Base-by-base conservation (phyloP, 1,139 yeast genomes). In the Kodamaea plutei region DNA sequence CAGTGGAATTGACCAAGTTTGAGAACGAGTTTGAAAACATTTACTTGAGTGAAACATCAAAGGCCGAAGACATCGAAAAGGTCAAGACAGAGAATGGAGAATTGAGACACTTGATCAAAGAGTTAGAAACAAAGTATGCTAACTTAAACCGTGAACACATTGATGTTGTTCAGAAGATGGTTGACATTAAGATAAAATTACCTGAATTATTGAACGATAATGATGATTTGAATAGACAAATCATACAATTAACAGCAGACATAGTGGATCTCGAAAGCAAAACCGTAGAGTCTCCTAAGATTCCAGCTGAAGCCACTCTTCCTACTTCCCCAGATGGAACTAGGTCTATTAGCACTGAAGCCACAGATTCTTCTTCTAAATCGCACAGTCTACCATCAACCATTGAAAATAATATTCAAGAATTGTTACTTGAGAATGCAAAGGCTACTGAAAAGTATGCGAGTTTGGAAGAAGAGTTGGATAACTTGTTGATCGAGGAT, bases 131-230 rank as follows among this genome's bases (percentile, higher is more conserved):
- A 17, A 73, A 79, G 23, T 80, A 81, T 45, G 76, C 84, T 1
- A 59, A 67, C 7, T 64, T 91, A 38, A 88, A 85, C 47, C 71
- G 78, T 38, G 96, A 89, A 50, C 96, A 91, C 54, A 52, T 66
- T 12, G 61, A 51, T 17, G 49, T 63, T 8, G 68, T 68, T n/a
- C 73, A 66, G 42, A 47, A 48, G 21, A 57, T 68, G 56, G 68
- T 68, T 10, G 64, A 63, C 37, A 51, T 60, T 29, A 68, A 68
- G 40, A 58, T 68, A 10, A 50, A 49, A 22, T 46, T 66, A 15
- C 73, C 73, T 0, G 73, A 68, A 35, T 72, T 91, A 23, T 79
- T 89, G 6, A 83, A 83, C 52, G 95, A 73, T 35, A 73, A 83
- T 30, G 87, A 81, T 8, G 79, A 82, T 15, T 58, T 88, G 18